Base-by-base conservation (phyloP, 805 yeast genomes). In the Kodamaea kakaduensis region DNA sequence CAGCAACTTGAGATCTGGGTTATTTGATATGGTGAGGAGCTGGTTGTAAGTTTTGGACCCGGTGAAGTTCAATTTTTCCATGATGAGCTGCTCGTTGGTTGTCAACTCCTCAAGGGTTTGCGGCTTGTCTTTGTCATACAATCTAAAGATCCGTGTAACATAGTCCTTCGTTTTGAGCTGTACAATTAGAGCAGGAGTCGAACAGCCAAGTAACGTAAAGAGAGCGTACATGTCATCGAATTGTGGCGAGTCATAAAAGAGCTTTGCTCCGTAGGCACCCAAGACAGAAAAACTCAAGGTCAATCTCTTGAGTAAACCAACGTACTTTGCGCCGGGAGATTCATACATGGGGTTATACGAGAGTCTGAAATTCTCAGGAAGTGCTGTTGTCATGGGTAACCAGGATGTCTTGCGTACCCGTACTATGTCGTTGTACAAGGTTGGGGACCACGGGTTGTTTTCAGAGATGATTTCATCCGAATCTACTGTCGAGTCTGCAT, bases 21-120 rank as follows among this genome's bases (percentile, higher is more conserved):
- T 64, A 13, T 43, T 46, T 17, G 61, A 44, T 9, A 83, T 68
- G 17, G 59, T 60, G 33, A 85, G 67, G n/a, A 80, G 61, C 32
- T 77, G 76, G 48, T 81, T 81, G 56, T 73, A 78, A 2, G 80
- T 71, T 20, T 71, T 72, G 38, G 82, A 70, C 0, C 95, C 95
- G 4, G 82, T 72, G 51, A 75, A 56, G 14, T 77, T 72, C 39
- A 85, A 65, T 52, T 81, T 81, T 52, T 85, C 89, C 29, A 84
- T 58, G 6, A 85, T 65, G 34, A 85, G 58, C 14, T 73, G 68
- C 53, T 85, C 95, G 52, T 85, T 77, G 5, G 58, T 49, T 10
- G 71, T 61, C 46, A 86, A 63, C 48, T 71, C 73, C 32, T 79
- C 84, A 36, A 77, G 61, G 1, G 84, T 78, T 51, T 84, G 89